These are phyloP conservation scores for Angomonas ambiguus DNA, from an alignment of 208 protist genomes.

Conservation along the genomic window DNA sequence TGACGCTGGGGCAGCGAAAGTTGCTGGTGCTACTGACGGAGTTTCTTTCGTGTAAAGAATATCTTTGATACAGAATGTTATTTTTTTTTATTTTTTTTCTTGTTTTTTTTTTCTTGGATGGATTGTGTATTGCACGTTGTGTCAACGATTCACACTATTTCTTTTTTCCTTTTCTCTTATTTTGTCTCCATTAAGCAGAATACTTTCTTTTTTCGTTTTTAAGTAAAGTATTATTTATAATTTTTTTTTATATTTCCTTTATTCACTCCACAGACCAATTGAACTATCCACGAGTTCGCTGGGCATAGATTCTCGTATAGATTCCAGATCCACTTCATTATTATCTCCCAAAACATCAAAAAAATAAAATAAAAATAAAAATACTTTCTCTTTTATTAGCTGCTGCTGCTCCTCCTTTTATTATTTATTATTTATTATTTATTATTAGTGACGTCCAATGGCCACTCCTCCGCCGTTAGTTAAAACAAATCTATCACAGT, in stretches of 20 bases:
- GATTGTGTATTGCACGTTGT: too few species aligned
- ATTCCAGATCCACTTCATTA: conserved; percentile 3
- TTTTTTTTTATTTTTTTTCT: neutral
- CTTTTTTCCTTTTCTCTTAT: too few species aligned
- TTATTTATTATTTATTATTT: too few species aligned
- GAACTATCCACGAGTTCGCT: too few species aligned
- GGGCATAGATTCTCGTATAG: neutral
- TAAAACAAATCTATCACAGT: neutral
- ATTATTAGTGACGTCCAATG: too few species aligned
- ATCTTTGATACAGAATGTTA: conserved; percentile 18
- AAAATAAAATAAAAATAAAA: conserved; percentile 3
- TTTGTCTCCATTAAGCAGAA: too few species aligned
- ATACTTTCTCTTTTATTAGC: too few species aligned
- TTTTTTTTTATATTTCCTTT: conserved; percentile 4
- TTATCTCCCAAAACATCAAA: neutral
- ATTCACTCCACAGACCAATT: too few species aligned
- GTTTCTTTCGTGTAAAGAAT: conserved; percentile 63
- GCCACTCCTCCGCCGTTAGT: neutral
- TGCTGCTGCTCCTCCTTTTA: too few species aligned
- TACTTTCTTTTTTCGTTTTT: neutral
- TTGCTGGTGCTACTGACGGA: conserved; percentile 62
- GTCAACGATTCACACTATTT: too few species aligned
- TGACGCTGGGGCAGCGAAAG: conserved; percentile 60
- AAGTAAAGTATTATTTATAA: neutral
- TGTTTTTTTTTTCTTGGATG: conserved; percentile 7